Evolutionary conservation across 306 rosid genomes (phyloP).

Genomic region (Castanospermum australe): DNA sequence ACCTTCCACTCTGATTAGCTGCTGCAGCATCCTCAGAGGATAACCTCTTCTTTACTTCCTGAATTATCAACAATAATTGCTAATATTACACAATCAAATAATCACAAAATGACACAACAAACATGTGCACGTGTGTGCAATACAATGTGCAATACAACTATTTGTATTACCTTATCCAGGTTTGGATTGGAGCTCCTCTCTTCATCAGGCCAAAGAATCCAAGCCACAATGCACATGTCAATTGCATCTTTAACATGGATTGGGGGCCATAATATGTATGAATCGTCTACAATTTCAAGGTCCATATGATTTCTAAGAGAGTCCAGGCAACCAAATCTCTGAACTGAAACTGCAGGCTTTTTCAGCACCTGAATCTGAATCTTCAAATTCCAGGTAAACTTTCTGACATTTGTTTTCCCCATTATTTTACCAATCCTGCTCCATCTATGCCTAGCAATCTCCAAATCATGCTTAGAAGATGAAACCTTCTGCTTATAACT

Average conservation of each 20-base stretch:
- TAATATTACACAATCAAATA: slow-evolving; percentile 18
- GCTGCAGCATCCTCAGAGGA: slow-evolving; percentile 76
- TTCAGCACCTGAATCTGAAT: slow-evolving; percentile 82
- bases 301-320: slow-evolving; percentile 45
- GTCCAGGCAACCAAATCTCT: slow-evolving; percentile 64
- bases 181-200: slow-evolving; percentile 84
- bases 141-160: not conserved
- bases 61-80: slow-evolving; percentile 25
- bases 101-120: not conserved
- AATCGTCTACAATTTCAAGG: slow-evolving; percentile 63
- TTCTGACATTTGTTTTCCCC: slow-evolving; percentile 58
- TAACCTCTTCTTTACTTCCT: slow-evolving; percentile 92
- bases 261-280: slow-evolving; percentile 59
- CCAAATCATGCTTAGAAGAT: slow-evolving; percentile 50
- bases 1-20: slow-evolving; percentile 81
- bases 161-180: slow-evolving; percentile 78
- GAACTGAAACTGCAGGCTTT: slow-evolving; percentile 69
- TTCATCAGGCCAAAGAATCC: slow-evolving; percentile 99
- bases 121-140: not conserved
- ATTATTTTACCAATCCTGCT: slow-evolving; percentile 65
- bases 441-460: slow-evolving; percentile 65
- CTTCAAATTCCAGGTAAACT: slow-evolving; percentile 89
- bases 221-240: slow-evolving; percentile 74
- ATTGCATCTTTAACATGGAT: slow-evolving; percentile 58
- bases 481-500: slow-evolving; percentile 43